Conservation (phyloP, 192 early-diverging fungal species). For the Borealophlyctis nickersoniae region DNA sequence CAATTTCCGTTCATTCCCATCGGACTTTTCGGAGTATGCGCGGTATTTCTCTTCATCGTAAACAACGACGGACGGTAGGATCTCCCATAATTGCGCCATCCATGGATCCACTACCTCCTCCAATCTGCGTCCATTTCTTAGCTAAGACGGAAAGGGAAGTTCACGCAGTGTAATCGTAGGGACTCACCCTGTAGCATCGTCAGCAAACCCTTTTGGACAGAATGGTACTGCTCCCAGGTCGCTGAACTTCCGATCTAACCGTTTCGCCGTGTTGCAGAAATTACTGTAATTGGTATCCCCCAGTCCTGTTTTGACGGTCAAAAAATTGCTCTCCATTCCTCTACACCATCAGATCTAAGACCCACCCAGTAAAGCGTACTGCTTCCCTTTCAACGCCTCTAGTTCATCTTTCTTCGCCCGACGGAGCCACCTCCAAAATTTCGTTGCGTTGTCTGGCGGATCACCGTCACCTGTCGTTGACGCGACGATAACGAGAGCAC, state of each 20-base stretch:
- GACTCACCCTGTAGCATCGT: conserved; percentile 83
- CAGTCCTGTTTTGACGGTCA: conserved; percentile 52
- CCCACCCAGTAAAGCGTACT: conserved; percentile 51
- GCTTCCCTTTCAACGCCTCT: conserved; percentile 62
- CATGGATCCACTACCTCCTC: conserved; percentile 90
- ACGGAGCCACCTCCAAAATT: conserved; percentile 83
- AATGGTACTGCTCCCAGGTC: conserved; percentile 74
- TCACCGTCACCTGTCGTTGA: conserved; percentile 96
- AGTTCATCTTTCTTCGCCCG: conserved; percentile 39
- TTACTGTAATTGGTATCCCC: conserved; percentile 95
- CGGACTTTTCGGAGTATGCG: conserved; percentile 16
- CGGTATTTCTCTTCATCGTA: conserved; percentile 39
- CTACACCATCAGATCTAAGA: too few relatives aligned
- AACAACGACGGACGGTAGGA: conserved; percentile 51
- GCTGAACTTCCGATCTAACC: conserved; percentile 72
- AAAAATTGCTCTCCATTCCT: neutral
- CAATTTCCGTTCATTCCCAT: conserved; percentile 10
- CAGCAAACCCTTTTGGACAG: conserved; percentile 76
- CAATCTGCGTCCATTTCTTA: conserved; percentile 43
- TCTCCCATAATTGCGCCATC: conserved; percentile 80
- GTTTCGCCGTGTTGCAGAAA: conserved; percentile 82
- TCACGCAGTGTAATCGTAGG: neutral
- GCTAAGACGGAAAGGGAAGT: neutral
- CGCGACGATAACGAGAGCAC: conserved; percentile 73
- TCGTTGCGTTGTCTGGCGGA: conserved; percentile 89